phyloP scores from a whole-genome alignment of 306 rosid genomes.

The Vicia faba region DNA sequence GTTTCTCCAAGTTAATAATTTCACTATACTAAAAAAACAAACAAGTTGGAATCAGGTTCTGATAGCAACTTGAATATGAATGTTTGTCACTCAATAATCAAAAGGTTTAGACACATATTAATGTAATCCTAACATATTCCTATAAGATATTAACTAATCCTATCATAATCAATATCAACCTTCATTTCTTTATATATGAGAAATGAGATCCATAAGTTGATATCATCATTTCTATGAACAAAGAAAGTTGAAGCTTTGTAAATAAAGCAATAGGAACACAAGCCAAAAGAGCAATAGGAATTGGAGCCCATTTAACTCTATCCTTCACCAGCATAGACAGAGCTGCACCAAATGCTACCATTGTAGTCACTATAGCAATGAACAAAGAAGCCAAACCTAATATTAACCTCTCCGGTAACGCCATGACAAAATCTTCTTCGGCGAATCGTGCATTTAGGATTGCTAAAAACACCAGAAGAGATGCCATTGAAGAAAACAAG shows the following conservation, averaged over 20 bases:
- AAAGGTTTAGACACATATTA: no score
- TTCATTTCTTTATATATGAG: not conserved
- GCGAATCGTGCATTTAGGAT: conserved; percentile 46
- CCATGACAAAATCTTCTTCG: conserved; percentile 53
- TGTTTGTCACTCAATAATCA: no score
- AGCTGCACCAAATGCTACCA: conserved; percentile 53
- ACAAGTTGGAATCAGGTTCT: not conserved
- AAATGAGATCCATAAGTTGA: conserved; percentile 43
- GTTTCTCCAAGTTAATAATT: no score
- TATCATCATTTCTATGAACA: conserved; percentile 43
- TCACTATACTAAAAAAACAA: no score
- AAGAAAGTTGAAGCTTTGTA: conserved; percentile 45
- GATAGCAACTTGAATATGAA: not conserved
- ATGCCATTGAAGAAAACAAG: conserved; percentile 55
- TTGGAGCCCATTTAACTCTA: conserved; percentile 45
- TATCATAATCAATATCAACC: no score
- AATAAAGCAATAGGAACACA: conserved; percentile 44
- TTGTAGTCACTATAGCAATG: conserved; percentile 44
- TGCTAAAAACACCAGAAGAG: conserved; percentile 54
- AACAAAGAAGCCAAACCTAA: conserved; percentile 53
- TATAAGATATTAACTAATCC: no score
- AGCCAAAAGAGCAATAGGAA: conserved; percentile 43
- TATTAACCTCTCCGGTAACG: conserved; percentile 48
- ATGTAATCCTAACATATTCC: no score
- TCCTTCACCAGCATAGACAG: conserved; percentile 37